phyloP scores from a whole-genome alignment of 257 asterid species.

The Lavandula angustifolia region DNA sequence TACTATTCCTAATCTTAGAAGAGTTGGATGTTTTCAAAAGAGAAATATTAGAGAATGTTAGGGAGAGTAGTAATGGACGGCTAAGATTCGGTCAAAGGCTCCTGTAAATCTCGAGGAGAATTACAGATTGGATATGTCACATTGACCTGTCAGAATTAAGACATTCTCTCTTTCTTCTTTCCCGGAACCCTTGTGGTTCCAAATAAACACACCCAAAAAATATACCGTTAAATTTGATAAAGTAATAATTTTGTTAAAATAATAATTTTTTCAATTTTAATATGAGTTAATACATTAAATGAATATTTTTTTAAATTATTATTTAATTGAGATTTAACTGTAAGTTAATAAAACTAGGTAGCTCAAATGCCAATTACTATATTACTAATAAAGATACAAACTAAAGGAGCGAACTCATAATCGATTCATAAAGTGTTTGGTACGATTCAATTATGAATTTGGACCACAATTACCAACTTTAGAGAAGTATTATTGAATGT shows the following conservation, averaged over 20 bases:
- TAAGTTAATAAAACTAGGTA: too few species aligned
- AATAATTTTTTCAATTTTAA: too few species aligned
- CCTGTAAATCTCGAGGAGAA: constrained; percentile 38
- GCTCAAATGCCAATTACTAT: too few species aligned
- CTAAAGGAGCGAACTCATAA: not conserved
- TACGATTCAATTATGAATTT: not conserved
- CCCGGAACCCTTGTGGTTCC: not conserved
- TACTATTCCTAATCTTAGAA: too few species aligned
- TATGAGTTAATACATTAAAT: too few species aligned
- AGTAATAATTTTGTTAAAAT: too few species aligned
- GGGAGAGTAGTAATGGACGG: constrained; percentile 38
- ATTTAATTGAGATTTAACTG: too few species aligned
- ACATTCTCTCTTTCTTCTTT: constrained; percentile 43
- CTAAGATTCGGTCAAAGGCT: constrained; percentile 80
- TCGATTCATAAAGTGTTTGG: not conserved
- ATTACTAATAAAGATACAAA: not conserved
- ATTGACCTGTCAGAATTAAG: constrained; percentile 44
- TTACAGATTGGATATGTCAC: constrained; percentile 43
- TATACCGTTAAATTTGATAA: too few species aligned
- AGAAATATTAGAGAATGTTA: too few species aligned
- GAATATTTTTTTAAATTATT: too few species aligned
- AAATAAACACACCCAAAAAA: not conserved
- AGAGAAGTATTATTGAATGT: not conserved
- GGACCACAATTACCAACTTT: not conserved
- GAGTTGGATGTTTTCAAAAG: too few species aligned